Evolutionary conservation across 306 rosid species (phyloP).

Genomic region (Begonia masoniana): DNA sequence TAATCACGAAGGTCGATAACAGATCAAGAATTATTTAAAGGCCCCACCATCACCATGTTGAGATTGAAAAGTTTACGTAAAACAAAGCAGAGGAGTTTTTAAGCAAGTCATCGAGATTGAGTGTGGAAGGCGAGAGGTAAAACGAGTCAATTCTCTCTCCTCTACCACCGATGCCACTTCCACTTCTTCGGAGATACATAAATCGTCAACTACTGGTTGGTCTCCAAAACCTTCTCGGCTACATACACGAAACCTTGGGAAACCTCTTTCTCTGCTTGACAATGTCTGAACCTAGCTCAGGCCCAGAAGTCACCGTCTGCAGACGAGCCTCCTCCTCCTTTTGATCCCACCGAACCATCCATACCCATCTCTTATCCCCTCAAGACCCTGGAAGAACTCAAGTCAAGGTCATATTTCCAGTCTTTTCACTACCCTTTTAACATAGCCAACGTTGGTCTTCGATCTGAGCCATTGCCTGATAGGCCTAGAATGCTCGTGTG

Average conservation of each 20-base stretch:
- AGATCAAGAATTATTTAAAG: no score
- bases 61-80: no score
- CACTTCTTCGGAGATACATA: constrained; percentile 15
- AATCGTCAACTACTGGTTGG: constrained; percentile 13
- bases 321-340: constrained; percentile 14
- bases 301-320: constrained; percentile 5
- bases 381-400: constrained; percentile 61
- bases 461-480: constrained; percentile 27
- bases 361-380: constrained; percentile 75
- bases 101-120: no score
- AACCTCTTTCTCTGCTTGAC: constrained; percentile 4
- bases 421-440: constrained; percentile 88
- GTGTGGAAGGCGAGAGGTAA: no score
- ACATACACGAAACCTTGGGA: constrained; percentile 3
- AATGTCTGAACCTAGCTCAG: constrained; percentile 26
- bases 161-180: constrained; percentile 9
- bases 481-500: constrained; percentile 73
- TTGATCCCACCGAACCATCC: constrained; percentile 54
- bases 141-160: no score
- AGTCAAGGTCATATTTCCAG: constrained; percentile 54
- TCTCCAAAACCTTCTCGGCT: constrained; percentile 13
- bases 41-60: no score
- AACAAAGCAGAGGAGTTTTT: no score
- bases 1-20: no score
- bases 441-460: constrained; percentile 41